Percentiles rank a stretch among this genome's conserved stretches.
phyloP scores from a whole-genome alignment of 129 eudicot species.

The Lactuca saligna region DNA sequence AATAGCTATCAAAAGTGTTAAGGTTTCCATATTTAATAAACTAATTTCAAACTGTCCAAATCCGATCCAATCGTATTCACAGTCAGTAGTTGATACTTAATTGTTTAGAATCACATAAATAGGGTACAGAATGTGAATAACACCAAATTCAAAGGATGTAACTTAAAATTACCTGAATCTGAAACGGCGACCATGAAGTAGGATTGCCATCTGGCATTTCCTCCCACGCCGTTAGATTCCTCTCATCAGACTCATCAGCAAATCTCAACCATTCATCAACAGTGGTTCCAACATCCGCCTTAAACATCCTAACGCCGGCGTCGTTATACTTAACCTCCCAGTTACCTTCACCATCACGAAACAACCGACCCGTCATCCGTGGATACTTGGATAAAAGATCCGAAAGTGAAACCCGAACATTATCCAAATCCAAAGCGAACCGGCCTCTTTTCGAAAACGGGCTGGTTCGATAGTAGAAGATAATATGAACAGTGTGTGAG shows the following conservation, averaged over 20 bases:
- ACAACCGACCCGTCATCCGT: constrained; percentile 55
- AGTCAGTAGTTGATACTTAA: neutral
- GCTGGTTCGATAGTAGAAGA: constrained; percentile 54
- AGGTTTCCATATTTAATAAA: neutral
- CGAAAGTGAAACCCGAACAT: constrained; percentile 45
- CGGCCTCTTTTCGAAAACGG: constrained; percentile 42
- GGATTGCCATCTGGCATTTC: constrained; percentile 60
- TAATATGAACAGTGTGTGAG: constrained; percentile 43
- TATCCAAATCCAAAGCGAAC: constrained; percentile 42
- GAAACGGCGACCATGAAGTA: constrained; percentile 64
- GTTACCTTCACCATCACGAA: constrained; percentile 31
- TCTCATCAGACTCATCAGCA: constrained; percentile 50
- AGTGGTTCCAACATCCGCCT: constrained; percentile 43
- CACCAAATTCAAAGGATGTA: too few species aligned
- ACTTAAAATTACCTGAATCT: constrained; percentile 48
- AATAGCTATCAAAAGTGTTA: neutral
- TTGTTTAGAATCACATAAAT: neutral
- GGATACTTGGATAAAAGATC: constrained; percentile 50
- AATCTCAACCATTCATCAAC: constrained; percentile 65
- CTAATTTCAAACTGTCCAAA: neutral
- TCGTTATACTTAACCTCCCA: constrained; percentile 64
- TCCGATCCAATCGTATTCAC: neutral
- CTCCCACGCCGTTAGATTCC: constrained; percentile 53
- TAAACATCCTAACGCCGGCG: constrained; percentile 60
- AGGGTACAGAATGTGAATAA: neutral